A percentile compares a stretch with the other conserved stretches of the same genome.
Evolutionary conservation across 208 protist species (phyloP).

Genomic region (Crithidia acanthocephali): DNA sequence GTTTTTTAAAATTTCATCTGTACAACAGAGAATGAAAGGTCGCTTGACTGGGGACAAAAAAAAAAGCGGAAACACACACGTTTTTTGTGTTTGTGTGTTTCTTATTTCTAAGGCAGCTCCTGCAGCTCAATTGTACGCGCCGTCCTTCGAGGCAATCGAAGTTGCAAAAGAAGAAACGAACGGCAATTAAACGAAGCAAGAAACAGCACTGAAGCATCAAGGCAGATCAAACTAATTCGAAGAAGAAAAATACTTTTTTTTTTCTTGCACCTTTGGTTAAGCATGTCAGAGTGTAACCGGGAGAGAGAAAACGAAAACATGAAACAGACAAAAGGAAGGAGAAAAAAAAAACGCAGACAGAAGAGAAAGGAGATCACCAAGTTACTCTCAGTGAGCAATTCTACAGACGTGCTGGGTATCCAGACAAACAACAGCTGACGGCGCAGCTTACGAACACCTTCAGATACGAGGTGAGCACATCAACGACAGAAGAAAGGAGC

Average conservation of each 20-base stretch:
- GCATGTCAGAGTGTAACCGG: neutral
- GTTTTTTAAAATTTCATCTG: neutral
- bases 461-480: neutral
- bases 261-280: neutral
- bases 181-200: neutral
- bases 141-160: too few relatives aligned
- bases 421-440: neutral
- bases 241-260: neutral
- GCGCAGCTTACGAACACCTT: neutral
- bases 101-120: neutral
- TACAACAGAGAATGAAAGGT: conserved; percentile 3
- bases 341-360: conserved; percentile 3
- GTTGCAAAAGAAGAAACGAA: too few relatives aligned
- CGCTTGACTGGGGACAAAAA: neutral
- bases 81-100: conserved; percentile 9
- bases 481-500: neutral
- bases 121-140: too few relatives aligned
- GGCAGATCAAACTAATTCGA: neutral
- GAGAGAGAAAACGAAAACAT: neutral
- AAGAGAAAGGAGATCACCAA: neutral
- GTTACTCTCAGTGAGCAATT: neutral
- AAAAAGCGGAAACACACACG: neutral
- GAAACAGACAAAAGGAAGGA: conserved; percentile 4
- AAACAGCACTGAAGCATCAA: neutral
- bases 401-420: neutral